Conservation (phyloP, 208 protist genomes). For the Wallacemonas collosoma region DNA sequence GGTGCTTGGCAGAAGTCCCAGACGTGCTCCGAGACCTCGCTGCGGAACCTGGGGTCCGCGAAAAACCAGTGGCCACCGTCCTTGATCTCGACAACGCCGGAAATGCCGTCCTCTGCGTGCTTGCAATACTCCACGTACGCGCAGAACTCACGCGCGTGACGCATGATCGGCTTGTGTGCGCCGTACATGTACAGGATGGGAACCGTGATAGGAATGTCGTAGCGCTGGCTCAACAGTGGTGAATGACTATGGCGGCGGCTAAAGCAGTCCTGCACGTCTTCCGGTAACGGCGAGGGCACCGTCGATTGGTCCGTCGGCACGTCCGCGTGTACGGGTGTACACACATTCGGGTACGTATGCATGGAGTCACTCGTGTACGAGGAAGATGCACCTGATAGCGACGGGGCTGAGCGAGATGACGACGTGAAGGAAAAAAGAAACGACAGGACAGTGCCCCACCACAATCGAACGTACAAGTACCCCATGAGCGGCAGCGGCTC, state of each 20-base stretch:
- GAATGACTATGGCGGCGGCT: conserved; percentile 19
- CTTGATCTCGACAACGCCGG: conserved; percentile 60
- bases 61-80: conserved; percentile 86
- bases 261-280: neutral
- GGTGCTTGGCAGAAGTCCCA: conserved; percentile 44
- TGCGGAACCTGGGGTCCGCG: conserved; percentile 52
- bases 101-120: conserved; percentile 57
- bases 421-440: conserved; percentile 23
- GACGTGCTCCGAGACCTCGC: conserved; percentile 48
- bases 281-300: neutral
- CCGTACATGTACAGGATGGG: conserved; percentile 81
- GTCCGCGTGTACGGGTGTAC: too few species aligned
- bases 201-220: conserved; percentile 54
- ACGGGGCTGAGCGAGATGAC: neutral
- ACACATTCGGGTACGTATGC: neutral
- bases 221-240: conserved; percentile 54
- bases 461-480: conserved; percentile 54
- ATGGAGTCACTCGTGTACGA: neutral
- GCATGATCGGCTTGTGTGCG: conserved; percentile 42
- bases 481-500: conserved; percentile 23
- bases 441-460: conserved; percentile 29
- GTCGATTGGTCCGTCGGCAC: too few species aligned
- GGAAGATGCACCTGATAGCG: conserved; percentile 13
- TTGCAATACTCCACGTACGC: conserved; percentile 56
- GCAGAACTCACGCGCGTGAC: conserved; percentile 68